Conservation (phyloP, 176 grass and related monocot species). For the Carex littledalei region DNA sequence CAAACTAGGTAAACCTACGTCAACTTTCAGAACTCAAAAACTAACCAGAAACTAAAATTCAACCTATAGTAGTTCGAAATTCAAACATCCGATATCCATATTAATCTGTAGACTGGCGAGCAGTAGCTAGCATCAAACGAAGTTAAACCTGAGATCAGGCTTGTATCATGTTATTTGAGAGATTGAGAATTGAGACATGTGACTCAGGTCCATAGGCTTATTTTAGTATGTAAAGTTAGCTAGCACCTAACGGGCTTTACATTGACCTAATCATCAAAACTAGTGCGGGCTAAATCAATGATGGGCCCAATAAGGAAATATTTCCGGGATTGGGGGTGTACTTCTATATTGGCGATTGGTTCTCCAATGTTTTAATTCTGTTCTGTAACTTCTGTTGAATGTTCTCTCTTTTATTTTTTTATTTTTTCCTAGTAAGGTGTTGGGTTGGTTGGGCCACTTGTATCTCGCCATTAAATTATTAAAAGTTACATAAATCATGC, state of each 20-base stretch:
- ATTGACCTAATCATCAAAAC: neutral
- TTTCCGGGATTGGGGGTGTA: neutral
- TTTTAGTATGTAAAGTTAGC: neutral
- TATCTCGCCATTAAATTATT: neutral
- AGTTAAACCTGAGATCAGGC: too few relatives aligned
- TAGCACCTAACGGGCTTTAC: neutral
- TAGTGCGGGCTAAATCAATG: neutral
- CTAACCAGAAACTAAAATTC: neutral
- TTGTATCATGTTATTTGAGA: neutral
- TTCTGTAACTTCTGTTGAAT: neutral
- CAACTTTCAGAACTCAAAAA: neutral
- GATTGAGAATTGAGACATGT: neutral
- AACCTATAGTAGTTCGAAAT: neutral
- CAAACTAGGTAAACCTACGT: neutral
- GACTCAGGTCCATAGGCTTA: neutral
- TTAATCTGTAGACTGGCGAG: too few relatives aligned
- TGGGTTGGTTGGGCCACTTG: neutral
- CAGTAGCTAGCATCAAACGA: too few relatives aligned
- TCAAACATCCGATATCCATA: too few relatives aligned
- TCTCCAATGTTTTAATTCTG: neutral
- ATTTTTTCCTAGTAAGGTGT: neutral
- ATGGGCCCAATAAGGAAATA: neutral
- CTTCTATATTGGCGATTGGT: neutral
- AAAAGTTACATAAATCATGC: neutral
- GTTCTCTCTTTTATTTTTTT: neutral